Conservation (phyloP, 2,329 filamentous ascomycete species). For the Pleoardoris graminearum region DNA sequence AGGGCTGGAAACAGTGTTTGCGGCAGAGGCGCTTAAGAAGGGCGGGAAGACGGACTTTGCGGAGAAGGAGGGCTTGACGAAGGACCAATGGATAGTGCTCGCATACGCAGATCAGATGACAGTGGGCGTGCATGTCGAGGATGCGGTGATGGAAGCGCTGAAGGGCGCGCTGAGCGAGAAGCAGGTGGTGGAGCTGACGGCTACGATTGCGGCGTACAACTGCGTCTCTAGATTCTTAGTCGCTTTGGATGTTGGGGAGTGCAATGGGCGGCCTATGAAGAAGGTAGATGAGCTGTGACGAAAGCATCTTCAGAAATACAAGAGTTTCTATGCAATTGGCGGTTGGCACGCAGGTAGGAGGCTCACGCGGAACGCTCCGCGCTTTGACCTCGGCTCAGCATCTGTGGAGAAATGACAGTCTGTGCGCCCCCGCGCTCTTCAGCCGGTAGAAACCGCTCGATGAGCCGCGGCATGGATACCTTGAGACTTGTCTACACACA, state of each 20-base stretch:
- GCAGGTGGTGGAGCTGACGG: constrained; percentile 80
- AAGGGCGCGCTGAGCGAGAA: constrained; percentile 66
- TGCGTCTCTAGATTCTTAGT: constrained; percentile 84
- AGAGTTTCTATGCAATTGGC: too few species aligned
- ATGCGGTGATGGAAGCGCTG: constrained; percentile 68
- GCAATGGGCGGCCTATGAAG: constrained; percentile 39
- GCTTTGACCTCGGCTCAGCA: neutral
- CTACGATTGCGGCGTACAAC: constrained; percentile 79
- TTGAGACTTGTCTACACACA: constrained; percentile 12
- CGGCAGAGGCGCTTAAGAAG: constrained; percentile 28
- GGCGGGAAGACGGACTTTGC: constrained; percentile 47
- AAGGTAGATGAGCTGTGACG: constrained; percentile 32
- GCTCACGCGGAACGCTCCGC: constrained; percentile 5
- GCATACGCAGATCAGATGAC: constrained; percentile 86
- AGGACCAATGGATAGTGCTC: constrained; percentile 57
- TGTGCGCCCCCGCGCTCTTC: constrained; percentile 9
- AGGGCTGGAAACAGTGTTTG: constrained; percentile 52
- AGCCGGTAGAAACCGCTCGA: constrained; percentile 25
- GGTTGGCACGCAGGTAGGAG: neutral
- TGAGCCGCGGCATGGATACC: constrained; percentile 17
- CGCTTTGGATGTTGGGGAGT: constrained; percentile 68
- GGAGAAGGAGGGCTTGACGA: constrained; percentile 45
- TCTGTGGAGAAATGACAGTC: constrained; percentile 14
- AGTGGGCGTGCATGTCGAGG: constrained; percentile 67
- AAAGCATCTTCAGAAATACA: neutral